Conservation (phyloP, 495 filamentous ascomycete genomes). For the Trichoderma gamsii region DNA sequence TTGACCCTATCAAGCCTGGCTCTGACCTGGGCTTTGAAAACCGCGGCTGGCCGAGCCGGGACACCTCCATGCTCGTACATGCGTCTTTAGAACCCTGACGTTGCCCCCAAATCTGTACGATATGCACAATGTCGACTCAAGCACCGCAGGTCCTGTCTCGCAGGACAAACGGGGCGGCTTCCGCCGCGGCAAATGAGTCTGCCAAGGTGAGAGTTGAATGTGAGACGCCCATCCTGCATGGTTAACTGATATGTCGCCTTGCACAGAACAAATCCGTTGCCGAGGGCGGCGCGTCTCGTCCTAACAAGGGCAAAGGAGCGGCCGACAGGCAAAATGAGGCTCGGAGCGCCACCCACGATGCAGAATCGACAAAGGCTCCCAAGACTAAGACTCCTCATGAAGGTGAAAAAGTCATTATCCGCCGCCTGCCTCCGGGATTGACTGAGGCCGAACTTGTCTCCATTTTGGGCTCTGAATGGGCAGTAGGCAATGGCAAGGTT, state of each 20-base stretch:
- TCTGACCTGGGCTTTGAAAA: background rate
- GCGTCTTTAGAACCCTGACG: background rate
- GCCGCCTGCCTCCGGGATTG: conserved; percentile 78
- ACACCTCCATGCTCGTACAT: background rate
- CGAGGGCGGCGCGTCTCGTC: conserved; percentile 5
- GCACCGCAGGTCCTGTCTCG: conserved; percentile 31
- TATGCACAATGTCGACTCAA: conserved; percentile 10
- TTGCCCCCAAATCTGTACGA: background rate
- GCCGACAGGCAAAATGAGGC: background rate
- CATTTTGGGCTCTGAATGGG: conserved; percentile 79
- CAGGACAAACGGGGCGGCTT: conserved; percentile 27
- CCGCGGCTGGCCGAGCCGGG: background rate
- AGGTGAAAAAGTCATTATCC: conserved; percentile 77
- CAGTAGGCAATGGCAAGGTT: conserved; percentile 65
- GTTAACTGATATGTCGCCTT: background rate
- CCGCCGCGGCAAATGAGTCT: background rate
- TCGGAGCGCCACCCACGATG: conserved; percentile 14
- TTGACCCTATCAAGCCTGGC: background rate
- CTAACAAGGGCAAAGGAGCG: background rate
- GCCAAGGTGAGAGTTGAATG: conserved; percentile 7
- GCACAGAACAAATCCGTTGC: background rate
- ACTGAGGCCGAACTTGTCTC: conserved; percentile 72
- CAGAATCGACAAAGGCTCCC: conserved; percentile 47
- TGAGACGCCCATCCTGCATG: background rate
- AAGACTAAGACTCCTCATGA: conserved; percentile 53